Conservation (phyloP, 305 asterid species). For the Solanum aculeatissimum region DNA sequence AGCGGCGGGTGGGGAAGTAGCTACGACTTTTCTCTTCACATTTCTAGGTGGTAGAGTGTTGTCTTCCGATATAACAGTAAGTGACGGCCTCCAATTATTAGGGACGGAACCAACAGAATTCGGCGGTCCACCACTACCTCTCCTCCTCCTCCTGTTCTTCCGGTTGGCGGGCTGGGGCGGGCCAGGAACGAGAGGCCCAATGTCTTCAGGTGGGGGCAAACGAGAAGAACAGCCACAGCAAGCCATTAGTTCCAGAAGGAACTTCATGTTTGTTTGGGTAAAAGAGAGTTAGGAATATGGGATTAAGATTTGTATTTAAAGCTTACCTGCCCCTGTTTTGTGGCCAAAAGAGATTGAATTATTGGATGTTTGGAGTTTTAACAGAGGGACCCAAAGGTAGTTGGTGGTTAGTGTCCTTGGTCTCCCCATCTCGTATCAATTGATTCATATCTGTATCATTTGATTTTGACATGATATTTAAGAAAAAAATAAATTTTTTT, state of each 20-base stretch:
- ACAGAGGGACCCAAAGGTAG: neutral
- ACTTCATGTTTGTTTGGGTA: slow-evolving; percentile 22
- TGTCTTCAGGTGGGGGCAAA: slow-evolving; percentile 16
- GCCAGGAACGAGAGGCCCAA: slow-evolving; percentile 17
- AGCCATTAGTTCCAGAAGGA: slow-evolving; percentile 32
- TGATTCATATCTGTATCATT: no score
- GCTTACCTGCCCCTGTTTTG: neutral
- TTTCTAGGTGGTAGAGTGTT: slow-evolving; percentile 16
- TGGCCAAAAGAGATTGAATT: neutral
- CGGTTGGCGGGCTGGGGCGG: slow-evolving; percentile 2
- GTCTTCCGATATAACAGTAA: slow-evolving; percentile 60
- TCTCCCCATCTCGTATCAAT: no score
- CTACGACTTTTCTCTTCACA: neutral
- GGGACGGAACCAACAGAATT: neutral
- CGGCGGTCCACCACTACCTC: slow-evolving; percentile 10
- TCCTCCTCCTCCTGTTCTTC: slow-evolving; percentile 18
- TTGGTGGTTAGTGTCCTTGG: neutral
- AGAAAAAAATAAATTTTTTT: no score
- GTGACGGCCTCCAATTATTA: slow-evolving; percentile 58
- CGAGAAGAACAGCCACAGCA: slow-evolving; percentile 28
- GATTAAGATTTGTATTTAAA: neutral
- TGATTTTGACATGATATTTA: no score
- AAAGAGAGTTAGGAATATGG: neutral
- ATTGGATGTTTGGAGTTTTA: neutral
- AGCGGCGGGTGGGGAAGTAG: neutral